Evolutionary conservation across 495 filamentous ascomycete genomes (phyloP).

Genomic region (Apodospora peruviana): DNA sequence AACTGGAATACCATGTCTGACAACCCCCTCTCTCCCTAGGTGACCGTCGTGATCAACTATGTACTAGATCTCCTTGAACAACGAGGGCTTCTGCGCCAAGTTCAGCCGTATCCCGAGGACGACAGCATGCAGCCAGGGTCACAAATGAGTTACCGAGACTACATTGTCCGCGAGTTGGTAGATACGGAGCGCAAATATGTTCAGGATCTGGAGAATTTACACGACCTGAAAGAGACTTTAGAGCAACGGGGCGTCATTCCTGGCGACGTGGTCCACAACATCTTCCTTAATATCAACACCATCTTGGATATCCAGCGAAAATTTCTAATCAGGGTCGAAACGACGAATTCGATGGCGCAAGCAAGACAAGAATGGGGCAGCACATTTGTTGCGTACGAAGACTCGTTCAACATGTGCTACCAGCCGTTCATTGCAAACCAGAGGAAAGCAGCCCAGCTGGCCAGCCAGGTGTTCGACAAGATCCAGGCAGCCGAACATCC

Average conservation of each 20-base stretch:
- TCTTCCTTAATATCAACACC: slow-evolving; percentile 92
- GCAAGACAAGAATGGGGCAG: slow-evolving; percentile 84
- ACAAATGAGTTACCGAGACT: slow-evolving; percentile 72
- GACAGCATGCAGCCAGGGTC: slow-evolving; percentile 40
- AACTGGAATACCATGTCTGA: neutral
- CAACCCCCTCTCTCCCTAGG: slow-evolving; percentile 21
- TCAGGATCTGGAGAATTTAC: slow-evolving; percentile 92
- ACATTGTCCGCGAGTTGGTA: slow-evolving; percentile 84
- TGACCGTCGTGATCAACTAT: slow-evolving; percentile 72
- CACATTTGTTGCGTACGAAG: slow-evolving; percentile 70
- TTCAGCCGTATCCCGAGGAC: slow-evolving; percentile 42
- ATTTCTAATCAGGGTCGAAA: slow-evolving; percentile 92
- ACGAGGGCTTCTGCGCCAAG: slow-evolving; percentile 60
- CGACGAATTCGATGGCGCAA: slow-evolving; percentile 77
- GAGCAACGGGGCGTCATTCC: slow-evolving; percentile 83
- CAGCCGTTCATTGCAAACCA: slow-evolving; percentile 97
- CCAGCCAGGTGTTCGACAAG: slow-evolving; percentile 58
- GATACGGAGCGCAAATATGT: slow-evolving; percentile 96
- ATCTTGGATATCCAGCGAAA: slow-evolving; percentile 91
- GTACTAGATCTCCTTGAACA: slow-evolving; percentile 82
- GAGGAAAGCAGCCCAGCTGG: slow-evolving; percentile 58
- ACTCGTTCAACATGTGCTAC: slow-evolving; percentile 70
- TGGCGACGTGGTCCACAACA: slow-evolving; percentile 86
- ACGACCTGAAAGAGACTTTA: slow-evolving; percentile 84
- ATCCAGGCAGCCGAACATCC: slow-evolving; percentile 48